Conservation (phyloP, 164 flowering plant genomes). For the Cinnamomum chago region DNA sequence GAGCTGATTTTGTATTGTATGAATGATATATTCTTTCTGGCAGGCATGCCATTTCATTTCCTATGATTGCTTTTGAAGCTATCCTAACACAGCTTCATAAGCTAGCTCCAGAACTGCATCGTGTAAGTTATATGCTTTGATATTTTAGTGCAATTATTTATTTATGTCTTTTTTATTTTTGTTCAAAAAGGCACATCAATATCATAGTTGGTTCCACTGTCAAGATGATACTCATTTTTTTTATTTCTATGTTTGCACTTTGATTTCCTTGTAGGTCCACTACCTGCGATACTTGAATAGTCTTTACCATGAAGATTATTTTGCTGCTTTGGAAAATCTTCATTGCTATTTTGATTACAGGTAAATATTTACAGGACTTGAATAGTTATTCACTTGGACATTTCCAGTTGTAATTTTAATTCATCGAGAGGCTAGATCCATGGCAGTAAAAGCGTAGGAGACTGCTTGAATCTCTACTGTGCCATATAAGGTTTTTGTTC, state of each 20-base stretch:
- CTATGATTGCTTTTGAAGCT: constrained; percentile 62
- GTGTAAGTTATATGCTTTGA: constrained; percentile 44
- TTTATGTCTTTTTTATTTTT: not conserved
- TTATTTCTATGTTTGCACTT: not conserved
- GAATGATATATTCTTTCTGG: not conserved
- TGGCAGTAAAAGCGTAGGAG: not conserved
- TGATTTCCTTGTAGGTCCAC: constrained; percentile 55
- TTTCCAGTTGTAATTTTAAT: not conserved
- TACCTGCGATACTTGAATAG: constrained; percentile 78
- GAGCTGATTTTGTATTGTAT: not conserved
- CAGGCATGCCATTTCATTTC: constrained; percentile 68
- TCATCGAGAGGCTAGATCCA: not conserved
- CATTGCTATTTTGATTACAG: constrained; percentile 92
- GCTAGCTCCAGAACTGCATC: constrained; percentile 87
- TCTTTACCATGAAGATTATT: constrained; percentile 77
- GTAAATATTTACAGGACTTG: constrained; percentile 26
- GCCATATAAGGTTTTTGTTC: not conserved
- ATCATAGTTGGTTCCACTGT: not conserved
- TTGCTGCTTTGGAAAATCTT: constrained; percentile 77
- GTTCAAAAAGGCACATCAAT: not conserved
- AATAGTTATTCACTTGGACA: not conserved
- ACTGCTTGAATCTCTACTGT: not conserved
- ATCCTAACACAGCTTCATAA: constrained; percentile 63
- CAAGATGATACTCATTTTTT: not conserved
- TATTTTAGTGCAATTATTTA: not conserved